These are phyloP conservation scores for Venturiaceae sp. DNA, from an alignment of 2,329 filamentous ascomycete genomes.

Conservation along the genomic window DNA sequence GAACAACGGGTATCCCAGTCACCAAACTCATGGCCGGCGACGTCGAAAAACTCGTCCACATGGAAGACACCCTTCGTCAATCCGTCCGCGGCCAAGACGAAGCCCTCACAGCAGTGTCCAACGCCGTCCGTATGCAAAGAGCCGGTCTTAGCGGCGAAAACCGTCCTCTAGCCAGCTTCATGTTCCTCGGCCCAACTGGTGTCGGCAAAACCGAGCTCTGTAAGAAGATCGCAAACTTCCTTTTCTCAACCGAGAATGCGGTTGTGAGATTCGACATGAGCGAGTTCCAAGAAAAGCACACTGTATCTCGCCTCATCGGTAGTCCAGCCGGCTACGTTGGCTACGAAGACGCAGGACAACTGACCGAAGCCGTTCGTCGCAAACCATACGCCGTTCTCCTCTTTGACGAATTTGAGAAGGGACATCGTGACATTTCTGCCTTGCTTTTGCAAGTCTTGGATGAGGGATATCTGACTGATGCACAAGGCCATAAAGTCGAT, in stretches of 20 bases:
- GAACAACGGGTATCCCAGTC: constrained; percentile 86
- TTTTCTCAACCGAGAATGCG: constrained; percentile 86
- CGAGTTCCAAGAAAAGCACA: constrained; percentile 96
- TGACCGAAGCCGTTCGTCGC: constrained; percentile 87
- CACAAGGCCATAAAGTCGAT: constrained; percentile 92
- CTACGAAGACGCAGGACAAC: constrained; percentile 91
- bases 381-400: constrained; percentile 93
- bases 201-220: constrained; percentile 96
- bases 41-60: constrained; percentile 86
- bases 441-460: constrained; percentile 89
- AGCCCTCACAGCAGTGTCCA: constrained; percentile 79
- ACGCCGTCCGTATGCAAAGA: constrained; percentile 88
- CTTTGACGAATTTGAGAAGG: constrained; percentile 97
- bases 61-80: constrained; percentile 81
- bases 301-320: constrained; percentile 84
- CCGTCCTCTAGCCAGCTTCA: constrained; percentile 84
- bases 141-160: constrained; percentile 89
- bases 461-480: constrained; percentile 90
- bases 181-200: constrained; percentile 94
- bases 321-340: constrained; percentile 91
- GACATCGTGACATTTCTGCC: constrained; percentile 87
- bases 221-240: constrained; percentile 87
- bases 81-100: constrained; percentile 90
- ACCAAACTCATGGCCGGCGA: constrained; percentile 88
- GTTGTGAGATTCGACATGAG: constrained; percentile 96